These are phyloP conservation scores for Prunus mira DNA, from an alignment of 306 rosid genomes.

Conservation along the genomic window DNA sequence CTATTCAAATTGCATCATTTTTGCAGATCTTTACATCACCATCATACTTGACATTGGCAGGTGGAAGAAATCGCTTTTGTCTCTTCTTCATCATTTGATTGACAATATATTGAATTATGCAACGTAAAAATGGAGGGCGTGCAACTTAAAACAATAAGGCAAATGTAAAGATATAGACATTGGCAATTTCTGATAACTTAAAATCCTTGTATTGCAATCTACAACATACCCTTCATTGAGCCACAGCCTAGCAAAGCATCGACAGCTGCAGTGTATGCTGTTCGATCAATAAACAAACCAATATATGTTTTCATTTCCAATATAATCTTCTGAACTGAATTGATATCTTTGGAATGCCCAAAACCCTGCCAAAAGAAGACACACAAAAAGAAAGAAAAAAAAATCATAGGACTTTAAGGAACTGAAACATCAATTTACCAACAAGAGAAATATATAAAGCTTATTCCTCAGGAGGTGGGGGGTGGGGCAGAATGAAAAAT, in stretches of 20 bases:
- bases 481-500: not conserved
- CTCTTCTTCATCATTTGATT: not conserved
- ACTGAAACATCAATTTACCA: not conserved
- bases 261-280: conserved; percentile 72
- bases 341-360: conserved; percentile 61
- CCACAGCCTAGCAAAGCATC: conserved; percentile 75
- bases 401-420: not conserved
- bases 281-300: conserved; percentile 58
- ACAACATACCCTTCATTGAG: conserved; percentile 56
- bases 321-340: conserved; percentile 52
- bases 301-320: conserved; percentile 66
- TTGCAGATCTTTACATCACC: not conserved
- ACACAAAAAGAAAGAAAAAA: not conserved
- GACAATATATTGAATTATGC: not conserved
- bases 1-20: not conserved
- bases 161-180: not conserved
- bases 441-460: not conserved
- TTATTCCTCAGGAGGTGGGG: not conserved
- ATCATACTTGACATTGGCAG: not conserved
- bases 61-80: not conserved
- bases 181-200: not conserved
- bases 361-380: conserved; percentile 57
- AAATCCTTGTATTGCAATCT: not conserved
- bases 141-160: not conserved
- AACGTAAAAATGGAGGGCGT: not conserved